Evolutionary conservation across 768 basidiomycete genomes (phyloP).

Genomic region (Coprinellus aureogranulatus): DNA sequence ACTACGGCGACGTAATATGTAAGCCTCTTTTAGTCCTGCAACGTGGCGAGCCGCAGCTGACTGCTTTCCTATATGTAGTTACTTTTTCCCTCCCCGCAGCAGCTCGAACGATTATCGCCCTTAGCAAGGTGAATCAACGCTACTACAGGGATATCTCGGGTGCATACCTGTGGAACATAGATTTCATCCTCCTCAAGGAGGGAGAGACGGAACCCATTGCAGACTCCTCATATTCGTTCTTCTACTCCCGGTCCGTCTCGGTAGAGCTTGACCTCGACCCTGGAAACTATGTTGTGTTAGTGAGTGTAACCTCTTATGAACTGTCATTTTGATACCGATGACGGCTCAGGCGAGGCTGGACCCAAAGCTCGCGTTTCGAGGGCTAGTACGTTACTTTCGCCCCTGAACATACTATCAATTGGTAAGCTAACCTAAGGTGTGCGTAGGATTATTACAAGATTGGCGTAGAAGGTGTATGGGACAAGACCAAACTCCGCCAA

Average conservation of each 20-base stretch:
- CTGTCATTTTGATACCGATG: slow-evolving; percentile 17
- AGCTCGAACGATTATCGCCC: slow-evolving; percentile 38
- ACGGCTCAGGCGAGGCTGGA: no score
- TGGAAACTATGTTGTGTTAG: slow-evolving; percentile 41
- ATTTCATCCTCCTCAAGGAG: slow-evolving; percentile 44
- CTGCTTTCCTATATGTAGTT: neutral
- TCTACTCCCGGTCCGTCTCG: slow-evolving; percentile 31
- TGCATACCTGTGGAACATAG: slow-evolving; percentile 35
- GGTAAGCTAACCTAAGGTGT: no score
- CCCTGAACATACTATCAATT: no score
- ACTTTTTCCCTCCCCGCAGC: slow-evolving; percentile 25
- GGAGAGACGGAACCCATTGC: slow-evolving; percentile 28
- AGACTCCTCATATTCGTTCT: slow-evolving; percentile 23
- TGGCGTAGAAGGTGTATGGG: slow-evolving; percentile 22
- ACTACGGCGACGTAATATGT: slow-evolving; percentile 49
- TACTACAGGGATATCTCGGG: slow-evolving; percentile 42
- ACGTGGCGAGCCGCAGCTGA: neutral
- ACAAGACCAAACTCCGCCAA: slow-evolving; percentile 27
- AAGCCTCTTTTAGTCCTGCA: slow-evolving; percentile 12
- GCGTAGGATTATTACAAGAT: slow-evolving; percentile 31
- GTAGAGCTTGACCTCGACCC: slow-evolving; percentile 34
- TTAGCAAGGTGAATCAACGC: slow-evolving; percentile 43
- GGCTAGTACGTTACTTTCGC: no score
- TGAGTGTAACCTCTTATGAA: slow-evolving; percentile 14
- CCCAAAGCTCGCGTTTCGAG: no score